Base-by-base conservation (phyloP, 176 grass and related monocot genomes). In the Aegilops tauschii region DNA sequence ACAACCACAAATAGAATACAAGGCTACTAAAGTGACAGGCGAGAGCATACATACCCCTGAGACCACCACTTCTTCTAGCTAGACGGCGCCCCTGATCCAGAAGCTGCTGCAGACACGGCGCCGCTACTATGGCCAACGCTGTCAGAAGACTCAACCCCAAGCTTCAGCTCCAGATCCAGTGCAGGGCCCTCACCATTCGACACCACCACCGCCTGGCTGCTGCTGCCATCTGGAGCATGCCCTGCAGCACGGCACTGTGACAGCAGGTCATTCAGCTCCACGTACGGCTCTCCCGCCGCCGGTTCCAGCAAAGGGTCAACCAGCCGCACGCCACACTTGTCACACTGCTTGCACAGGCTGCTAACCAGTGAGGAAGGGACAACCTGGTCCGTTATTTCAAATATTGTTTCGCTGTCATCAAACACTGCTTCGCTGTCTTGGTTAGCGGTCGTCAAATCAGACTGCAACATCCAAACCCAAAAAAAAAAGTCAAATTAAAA, bases 191-290 rank as follows among this genome's bases (percentile, higher is more conserved):
- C 64, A 10, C 68, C 72, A 65, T 25, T 82, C 27, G 89, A 62
- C n/a, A 70, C 28, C 30, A 76, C 47, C 82, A 85, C 71, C 23
- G 28, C 54, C 54, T 58, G 23, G 36, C 61, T 65, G 67, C 65
- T 42, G 12, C 65, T 23, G 64, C 28, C 13, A 58, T 58, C 54
- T 21, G 18, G 18, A 83, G 29, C 68, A 32, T 69, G 77, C 25
- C 73, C 85, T 64, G 79, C 83, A 1, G 17, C 45, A 10, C 39
- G 58, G 67, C 40, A 83, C 70, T 6, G 83, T 29, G 77, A 92
- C 9, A 12, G 44, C 44, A 95, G 37, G 65, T 92, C 93, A 69
- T 90, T 92, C 59, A 95, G 76, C 71, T 95, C 93, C 27, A 90
- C 7, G 81, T 86, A 90, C 1, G 88, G 86, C 31, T 90, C 83